Evolutionary conservation across 208 protist species (phyloP).

Genomic region (Naegleria fowleri): DNA sequence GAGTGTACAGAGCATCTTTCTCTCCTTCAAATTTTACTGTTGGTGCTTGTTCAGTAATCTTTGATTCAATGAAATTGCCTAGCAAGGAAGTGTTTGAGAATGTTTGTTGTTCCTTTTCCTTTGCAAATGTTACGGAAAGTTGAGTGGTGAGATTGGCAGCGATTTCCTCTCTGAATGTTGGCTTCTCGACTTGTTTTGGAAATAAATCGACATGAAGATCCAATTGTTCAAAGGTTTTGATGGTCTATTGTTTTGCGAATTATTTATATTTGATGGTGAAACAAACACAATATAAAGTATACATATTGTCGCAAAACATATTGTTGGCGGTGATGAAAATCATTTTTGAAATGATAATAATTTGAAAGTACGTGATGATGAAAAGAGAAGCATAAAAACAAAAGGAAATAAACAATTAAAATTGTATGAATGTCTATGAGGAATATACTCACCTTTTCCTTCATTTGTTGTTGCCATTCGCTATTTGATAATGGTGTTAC

Average conservation of each 20-base stretch:
- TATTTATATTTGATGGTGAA: no score
- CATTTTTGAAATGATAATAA: background rate
- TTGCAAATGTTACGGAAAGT: background rate
- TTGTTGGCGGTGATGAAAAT: background rate
- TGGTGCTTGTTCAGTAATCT: background rate
- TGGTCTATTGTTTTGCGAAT: no score
- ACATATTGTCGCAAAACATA: no score
- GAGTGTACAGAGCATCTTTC: background rate
- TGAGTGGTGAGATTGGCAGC: background rate
- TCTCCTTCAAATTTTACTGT: constrained; percentile 5
- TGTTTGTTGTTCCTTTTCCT: background rate
- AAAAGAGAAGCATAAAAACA: no score
- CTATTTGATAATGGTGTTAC: background rate
- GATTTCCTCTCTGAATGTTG: background rate
- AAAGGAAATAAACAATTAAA: no score
- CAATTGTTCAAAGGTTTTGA: background rate
- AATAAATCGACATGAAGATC: constrained; percentile 16
- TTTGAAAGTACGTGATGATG: no score
- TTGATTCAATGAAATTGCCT: background rate
- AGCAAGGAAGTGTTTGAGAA: background rate
- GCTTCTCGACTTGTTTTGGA: background rate
- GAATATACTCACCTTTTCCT: background rate
- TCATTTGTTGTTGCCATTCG: background rate
- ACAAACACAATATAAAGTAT: no score
- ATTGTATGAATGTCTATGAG: no score